Conservation (phyloP, 495 filamentous ascomycete species). For the Podospora tetraspora region DNA sequence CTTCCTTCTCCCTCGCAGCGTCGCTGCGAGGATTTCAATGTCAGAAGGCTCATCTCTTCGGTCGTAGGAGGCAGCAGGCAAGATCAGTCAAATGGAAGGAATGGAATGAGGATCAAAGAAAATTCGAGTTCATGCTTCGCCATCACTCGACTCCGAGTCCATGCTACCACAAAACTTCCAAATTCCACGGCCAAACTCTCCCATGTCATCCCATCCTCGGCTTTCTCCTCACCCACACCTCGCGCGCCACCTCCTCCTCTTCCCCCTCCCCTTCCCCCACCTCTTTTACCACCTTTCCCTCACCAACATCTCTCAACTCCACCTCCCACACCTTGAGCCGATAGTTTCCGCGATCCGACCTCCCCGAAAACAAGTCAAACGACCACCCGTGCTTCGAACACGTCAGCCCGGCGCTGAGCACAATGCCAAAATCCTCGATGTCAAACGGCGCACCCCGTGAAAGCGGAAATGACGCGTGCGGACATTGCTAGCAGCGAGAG, state of each 20-base stretch:
- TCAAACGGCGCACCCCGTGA: constrained; percentile 54
- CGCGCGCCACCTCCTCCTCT: constrained; percentile 31
- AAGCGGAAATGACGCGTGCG: constrained; percentile 54
- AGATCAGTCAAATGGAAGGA: not conserved
- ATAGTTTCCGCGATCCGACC: constrained; percentile 53
- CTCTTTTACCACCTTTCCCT: not conserved
- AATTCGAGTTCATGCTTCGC: not conserved
- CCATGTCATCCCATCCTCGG: constrained; percentile 36
- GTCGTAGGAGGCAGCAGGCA: too few species aligned
- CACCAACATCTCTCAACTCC: constrained; percentile 37
- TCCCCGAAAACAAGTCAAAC: constrained; percentile 54
- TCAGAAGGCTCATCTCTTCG: too few species aligned
- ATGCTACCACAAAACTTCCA: too few species aligned
- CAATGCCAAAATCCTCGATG: constrained; percentile 57
- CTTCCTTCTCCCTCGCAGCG: too few species aligned
- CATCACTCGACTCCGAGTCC: not conserved
- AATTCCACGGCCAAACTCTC: too few species aligned
- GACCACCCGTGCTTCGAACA: constrained; percentile 61
- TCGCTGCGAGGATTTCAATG: too few species aligned
- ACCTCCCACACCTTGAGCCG: constrained; percentile 56
- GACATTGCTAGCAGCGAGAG: constrained; percentile 46
- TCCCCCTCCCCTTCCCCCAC: not conserved
- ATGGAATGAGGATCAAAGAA: not conserved
- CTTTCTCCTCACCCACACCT: constrained; percentile 52
- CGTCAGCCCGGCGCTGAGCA: constrained; percentile 47